A percentile compares a stretch with the other conserved stretches of the same genome.
Conservation (phyloP, 495 filamentous ascomycete species). For the Aspergillus affinis region DNA sequence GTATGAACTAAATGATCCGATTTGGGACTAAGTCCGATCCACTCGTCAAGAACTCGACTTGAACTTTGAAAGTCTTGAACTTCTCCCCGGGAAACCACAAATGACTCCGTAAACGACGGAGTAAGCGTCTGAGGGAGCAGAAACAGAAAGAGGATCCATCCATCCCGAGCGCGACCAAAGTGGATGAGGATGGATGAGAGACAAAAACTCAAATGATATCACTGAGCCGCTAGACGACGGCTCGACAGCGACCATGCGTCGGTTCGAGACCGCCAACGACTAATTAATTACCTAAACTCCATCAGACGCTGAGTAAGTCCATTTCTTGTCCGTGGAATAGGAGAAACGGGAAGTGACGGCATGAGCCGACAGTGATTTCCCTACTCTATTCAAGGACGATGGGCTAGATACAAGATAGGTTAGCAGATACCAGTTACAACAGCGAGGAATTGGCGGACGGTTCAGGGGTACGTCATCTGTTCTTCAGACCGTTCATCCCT, state of each 20-base stretch:
- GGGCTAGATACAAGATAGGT: no score
- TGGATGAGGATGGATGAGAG: not conserved
- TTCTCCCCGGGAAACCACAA: not conserved
- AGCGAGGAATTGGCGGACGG: not conserved
- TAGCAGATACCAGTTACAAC: not conserved
- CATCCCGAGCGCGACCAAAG: not conserved
- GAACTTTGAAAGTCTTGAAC: not conserved
- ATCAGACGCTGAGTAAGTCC: not conserved
- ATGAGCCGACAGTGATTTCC: not conserved
- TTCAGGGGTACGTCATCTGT: not conserved
- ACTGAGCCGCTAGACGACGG: no score
- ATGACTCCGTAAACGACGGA: no score
- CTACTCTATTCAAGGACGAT: not conserved
- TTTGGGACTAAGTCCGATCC: not conserved
- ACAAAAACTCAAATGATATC: not conserved
- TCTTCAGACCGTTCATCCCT: not conserved
- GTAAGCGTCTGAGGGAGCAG: no score
- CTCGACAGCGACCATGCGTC: no score
- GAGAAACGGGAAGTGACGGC: not conserved
- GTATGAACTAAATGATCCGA: not conserved
- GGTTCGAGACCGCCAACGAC: not conserved
- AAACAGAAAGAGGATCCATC: no score
- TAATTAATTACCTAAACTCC: not conserved
- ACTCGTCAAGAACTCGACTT: constrained; percentile 6
- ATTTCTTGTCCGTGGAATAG: not conserved